Percentiles rank a stretch among this genome's conserved stretches.
These are phyloP conservation scores for Sugiyamaella neomexicana DNA, from an alignment of 1,139 yeast genomes.

Conservation along the genomic window DNA sequence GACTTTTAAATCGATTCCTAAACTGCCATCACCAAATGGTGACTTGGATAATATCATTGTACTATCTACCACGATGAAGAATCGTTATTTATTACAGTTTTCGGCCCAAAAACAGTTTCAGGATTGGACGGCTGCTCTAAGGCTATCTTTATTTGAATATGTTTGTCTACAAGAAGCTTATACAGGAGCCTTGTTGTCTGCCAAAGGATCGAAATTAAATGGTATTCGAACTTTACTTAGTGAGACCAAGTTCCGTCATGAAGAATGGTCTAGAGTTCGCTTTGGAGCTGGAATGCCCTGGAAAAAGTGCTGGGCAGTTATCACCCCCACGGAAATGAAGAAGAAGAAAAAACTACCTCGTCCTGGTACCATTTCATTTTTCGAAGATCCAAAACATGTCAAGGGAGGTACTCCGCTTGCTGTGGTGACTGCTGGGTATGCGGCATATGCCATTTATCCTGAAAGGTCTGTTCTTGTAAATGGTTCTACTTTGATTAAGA, in stretches of 20 bases:
- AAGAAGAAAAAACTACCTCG: constrained; percentile 43
- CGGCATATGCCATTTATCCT: constrained; percentile 93
- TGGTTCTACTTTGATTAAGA: constrained; percentile 80
- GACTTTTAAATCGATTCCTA: constrained; percentile 70
- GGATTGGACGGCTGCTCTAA: constrained; percentile 78
- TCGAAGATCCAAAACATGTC: constrained; percentile 42
- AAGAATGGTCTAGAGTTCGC: constrained; percentile 92
- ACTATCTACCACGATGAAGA: constrained; percentile 86
- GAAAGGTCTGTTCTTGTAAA: constrained; percentile 78
- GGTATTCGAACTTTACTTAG: constrained; percentile 84
- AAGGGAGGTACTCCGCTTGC: constrained; percentile 80
- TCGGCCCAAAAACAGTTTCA: constrained; percentile 43
- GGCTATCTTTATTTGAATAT: constrained; percentile 78
- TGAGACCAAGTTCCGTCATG: constrained; percentile 82
- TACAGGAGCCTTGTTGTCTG: constrained; percentile 87
- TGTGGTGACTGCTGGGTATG: constrained; percentile 63
- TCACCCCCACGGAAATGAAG: constrained; percentile 62
- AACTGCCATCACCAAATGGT: constrained; percentile 62
- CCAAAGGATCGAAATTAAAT: constrained; percentile 81
- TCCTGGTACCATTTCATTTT: constrained; percentile 44
- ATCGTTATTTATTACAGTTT: constrained; percentile 79
- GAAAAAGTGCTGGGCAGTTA: constrained; percentile 92
- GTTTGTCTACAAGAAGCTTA: constrained; percentile 87
- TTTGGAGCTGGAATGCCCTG: constrained; percentile 98
- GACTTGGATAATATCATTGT: constrained; percentile 75